Percentiles rank a stretch among this genome's conserved stretches.
Evolutionary conservation across 2,329 filamentous ascomycete species (phyloP).

Genomic region (Penicillium sp.): DNA sequence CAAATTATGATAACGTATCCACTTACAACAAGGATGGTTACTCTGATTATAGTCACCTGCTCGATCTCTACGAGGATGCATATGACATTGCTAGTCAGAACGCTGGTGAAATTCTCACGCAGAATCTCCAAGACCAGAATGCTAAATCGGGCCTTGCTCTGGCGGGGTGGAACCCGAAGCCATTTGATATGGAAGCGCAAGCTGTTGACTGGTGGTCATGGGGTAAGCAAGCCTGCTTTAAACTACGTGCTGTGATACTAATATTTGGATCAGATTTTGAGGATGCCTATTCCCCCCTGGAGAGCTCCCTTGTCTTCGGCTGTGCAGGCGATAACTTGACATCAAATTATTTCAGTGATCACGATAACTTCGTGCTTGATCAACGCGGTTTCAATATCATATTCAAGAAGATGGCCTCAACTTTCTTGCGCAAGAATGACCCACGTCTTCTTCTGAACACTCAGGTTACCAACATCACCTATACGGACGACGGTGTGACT

Average conservation of each 20-base stretch:
- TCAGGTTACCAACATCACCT: conserved; percentile 56
- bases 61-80: conserved; percentile 54
- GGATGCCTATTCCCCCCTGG: conserved; percentile 58
- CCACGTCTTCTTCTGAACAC: conserved; percentile 60
- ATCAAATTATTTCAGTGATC: conserved; percentile 63
- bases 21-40: conserved; percentile 63
- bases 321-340: conserved; percentile 60
- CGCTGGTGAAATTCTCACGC: conserved; percentile 58
- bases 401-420: conserved; percentile 57
- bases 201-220: conserved; percentile 64
- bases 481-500: conserved; percentile 55
- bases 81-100: conserved; percentile 51
- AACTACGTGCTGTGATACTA: not conserved
- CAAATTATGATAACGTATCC: conserved; percentile 59
- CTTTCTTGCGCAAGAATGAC: conserved; percentile 60
- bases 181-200: conserved; percentile 54
- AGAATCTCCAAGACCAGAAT: conserved; percentile 64
- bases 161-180: conserved; percentile 63
- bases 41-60: conserved; percentile 52
- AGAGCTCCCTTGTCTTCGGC: conserved; percentile 58
- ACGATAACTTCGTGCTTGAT: conserved; percentile 64
- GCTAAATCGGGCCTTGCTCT: conserved; percentile 60
- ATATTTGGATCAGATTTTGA: conserved; percentile 55
- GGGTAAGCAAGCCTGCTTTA: conserved; percentile 27
- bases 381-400: conserved; percentile 62